Conservation (phyloP, 768 basidiomycete genomes). For the Kwoniella newhampshirensis region DNA sequence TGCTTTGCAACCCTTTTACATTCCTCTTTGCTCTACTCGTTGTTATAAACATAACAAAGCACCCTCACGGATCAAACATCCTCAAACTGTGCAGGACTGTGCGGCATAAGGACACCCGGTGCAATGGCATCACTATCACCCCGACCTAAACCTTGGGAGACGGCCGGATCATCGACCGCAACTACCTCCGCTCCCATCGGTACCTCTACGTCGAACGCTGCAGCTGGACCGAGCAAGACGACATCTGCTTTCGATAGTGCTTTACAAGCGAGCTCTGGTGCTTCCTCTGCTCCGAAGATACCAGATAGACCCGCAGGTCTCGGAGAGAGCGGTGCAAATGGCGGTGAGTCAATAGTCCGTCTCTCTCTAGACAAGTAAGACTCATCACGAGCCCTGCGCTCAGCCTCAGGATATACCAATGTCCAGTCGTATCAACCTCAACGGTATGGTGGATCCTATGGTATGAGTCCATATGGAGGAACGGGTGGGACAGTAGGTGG, state of each 20-base stretch:
- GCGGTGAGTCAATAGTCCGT: not conserved
- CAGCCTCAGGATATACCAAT: no score
- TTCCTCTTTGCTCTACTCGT: not conserved
- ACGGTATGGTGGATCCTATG: conserved; percentile 19
- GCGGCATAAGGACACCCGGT: not conserved
- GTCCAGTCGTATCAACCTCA: not conserved
- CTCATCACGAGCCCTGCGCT: no score
- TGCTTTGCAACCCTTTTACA: no score
- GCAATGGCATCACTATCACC: conserved; percentile 35
- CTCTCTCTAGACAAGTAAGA: not conserved
- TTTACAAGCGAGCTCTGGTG: conserved; percentile 22
- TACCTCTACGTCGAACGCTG: not conserved
- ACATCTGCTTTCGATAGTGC: conserved; percentile 38
- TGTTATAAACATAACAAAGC: no score
- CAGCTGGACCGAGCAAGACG: conserved; percentile 8
- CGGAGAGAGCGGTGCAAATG: conserved; percentile 8
- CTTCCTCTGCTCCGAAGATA: conserved; percentile 23
- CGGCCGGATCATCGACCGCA: not conserved
- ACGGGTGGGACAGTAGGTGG: conserved; percentile 54
- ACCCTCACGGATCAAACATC: no score
- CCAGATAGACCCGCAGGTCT: conserved; percentile 45
- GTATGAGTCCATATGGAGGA: conserved; percentile 54
- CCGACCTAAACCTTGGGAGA: conserved; percentile 42
- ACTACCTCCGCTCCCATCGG: conserved; percentile 10
- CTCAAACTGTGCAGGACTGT: no score